A percentile compares a stretch with the other conserved stretches of the same genome.
Conservation (phyloP, 2,329 filamentous ascomycete genomes). For the Fusarium sp. region DNA sequence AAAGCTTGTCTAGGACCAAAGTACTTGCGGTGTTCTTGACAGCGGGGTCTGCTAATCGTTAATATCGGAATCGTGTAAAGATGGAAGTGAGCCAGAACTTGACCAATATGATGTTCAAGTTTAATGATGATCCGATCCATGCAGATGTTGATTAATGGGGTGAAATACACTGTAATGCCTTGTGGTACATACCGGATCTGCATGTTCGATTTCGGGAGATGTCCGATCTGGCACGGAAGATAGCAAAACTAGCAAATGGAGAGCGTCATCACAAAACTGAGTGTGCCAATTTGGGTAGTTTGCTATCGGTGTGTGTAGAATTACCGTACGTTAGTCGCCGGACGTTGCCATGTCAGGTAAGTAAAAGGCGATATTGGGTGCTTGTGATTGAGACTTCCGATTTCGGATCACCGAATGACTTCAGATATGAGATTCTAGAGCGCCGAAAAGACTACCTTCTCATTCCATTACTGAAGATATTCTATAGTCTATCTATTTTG, state of each 20-base stretch:
- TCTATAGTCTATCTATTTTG: neutral
- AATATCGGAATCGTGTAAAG: no score
- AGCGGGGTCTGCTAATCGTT: neutral
- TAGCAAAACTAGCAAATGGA: neutral
- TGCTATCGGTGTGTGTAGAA: no score
- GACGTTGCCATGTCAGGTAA: no score
- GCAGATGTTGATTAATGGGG: no score
- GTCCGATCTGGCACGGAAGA: neutral
- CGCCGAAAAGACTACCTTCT: accelerated
- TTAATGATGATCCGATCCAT: accelerated
- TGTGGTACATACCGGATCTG: neutral
- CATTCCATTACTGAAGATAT: accelerated
- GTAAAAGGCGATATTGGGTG: accelerated
- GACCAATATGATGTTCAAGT: no score
- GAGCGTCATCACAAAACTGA: neutral
- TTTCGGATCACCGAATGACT: neutral
- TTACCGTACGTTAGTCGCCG: neutral
- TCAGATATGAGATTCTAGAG: neutral
- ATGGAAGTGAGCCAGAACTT: neutral
- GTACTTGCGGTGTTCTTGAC: neutral
- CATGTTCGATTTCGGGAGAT: neutral
- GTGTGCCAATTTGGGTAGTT: accelerated
- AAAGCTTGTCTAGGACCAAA: no score
- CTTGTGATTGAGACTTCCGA: neutral
- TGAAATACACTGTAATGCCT: accelerated